A percentile compares a stretch with the other conserved stretches of the same genome.
Evolutionary conservation across 495 filamentous ascomycete genomes (phyloP).

Genomic region (Lophiostoma macrostomum): DNA sequence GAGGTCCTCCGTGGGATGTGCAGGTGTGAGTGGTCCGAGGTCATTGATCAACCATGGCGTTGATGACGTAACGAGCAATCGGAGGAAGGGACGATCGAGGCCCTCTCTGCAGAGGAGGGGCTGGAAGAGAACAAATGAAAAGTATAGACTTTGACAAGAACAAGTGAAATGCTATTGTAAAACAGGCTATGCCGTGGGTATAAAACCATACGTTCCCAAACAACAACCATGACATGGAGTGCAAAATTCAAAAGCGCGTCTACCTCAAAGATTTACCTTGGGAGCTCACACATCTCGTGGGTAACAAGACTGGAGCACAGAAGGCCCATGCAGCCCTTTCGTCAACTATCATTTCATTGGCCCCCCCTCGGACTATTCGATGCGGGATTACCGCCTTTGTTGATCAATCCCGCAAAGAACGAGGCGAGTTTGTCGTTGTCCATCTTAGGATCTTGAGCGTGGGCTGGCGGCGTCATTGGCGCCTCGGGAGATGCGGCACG

Average conservation of each 20-base stretch:
- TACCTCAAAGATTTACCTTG: neutral
- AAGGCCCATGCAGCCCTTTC: neutral
- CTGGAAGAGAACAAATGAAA: no score
- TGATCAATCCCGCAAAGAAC: slow-evolving; percentile 67
- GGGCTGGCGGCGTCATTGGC: slow-evolving; percentile 35
- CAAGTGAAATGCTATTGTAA: neutral
- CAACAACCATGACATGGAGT: neutral
- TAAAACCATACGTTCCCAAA: slow-evolving; percentile 23
- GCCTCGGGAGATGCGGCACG: slow-evolving; percentile 45
- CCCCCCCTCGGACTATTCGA: slow-evolving; percentile 14
- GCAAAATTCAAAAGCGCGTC: neutral
- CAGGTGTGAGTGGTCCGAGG: no score
- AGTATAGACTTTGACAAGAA: no score
- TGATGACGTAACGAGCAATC: no score
- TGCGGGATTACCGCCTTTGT: slow-evolving; percentile 39
- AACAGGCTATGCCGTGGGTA: slow-evolving; percentile 23
- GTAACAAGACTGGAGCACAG: neutral
- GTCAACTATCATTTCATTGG: neutral
- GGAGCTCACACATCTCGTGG: neutral
- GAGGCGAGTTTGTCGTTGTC: slow-evolving; percentile 65
- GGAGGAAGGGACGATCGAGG: no score
- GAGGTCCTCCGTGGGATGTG: no score
- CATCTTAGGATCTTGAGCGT: slow-evolving; percentile 51
- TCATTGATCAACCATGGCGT: no score
- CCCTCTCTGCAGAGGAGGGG: no score